A percentile compares a stretch with the other conserved stretches of the same genome.
Conservation (phyloP, 352 stramenopile species). For the Pythium sukuiense region DNA sequence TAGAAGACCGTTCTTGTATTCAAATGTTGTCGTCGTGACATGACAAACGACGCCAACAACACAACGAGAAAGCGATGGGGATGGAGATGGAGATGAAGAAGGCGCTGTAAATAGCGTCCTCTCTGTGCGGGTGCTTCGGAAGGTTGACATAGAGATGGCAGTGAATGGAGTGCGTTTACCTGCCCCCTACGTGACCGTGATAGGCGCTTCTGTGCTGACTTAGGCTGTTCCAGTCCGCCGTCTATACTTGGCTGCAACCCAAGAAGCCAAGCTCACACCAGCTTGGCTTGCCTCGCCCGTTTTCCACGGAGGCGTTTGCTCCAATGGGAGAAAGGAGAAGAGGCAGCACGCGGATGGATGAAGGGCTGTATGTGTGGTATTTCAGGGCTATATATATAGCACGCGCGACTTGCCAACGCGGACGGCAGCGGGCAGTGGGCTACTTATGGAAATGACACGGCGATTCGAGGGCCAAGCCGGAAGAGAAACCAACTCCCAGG, state of each 20-base stretch:
- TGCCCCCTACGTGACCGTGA: not conserved
- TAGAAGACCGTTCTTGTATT: not conserved
- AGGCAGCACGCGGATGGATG: no score
- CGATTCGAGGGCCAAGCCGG: not conserved
- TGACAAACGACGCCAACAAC: no score
- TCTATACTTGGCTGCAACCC: not conserved
- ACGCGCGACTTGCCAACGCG: not conserved
- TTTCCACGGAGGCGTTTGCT: not conserved
- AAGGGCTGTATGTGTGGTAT: not conserved
- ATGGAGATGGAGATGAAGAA: not conserved
- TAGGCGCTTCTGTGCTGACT: not conserved
- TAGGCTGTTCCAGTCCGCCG: not conserved
- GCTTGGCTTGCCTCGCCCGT: not conserved
- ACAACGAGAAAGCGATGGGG: not conserved
- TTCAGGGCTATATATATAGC: slow-evolving; percentile 2
- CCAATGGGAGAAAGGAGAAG: not conserved
- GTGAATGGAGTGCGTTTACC: no score
- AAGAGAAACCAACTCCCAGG: slow-evolving; percentile 6
- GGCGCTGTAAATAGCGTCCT: not conserved
- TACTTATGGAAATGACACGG: slow-evolving; percentile 4
- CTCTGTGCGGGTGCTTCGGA: no score
- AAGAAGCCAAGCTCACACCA: not conserved
- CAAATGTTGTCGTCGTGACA: not conserved
- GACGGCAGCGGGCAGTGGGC: not conserved
- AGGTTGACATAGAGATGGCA: no score